Evolutionary conservation across 257 asterid genomes (phyloP), one percentile per base, ranked within the genome.

Genomic region (Ajuga chamaepitys): DNA sequence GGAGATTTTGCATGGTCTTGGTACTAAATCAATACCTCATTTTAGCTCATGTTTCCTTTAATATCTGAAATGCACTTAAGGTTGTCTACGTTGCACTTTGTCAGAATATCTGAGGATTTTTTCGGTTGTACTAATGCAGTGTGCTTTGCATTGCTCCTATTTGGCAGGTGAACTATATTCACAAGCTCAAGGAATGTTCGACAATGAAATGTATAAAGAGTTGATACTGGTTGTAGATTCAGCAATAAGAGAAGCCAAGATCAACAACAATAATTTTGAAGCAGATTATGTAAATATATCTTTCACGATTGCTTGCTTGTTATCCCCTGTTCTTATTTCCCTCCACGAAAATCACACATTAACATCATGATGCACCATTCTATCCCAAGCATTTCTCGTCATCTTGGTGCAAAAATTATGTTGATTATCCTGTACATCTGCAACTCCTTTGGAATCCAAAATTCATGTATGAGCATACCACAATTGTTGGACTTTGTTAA

Each of bases 1-100:
- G 82, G 99, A 93, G 83, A 93, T 93, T 54, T 76, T 93, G 71
- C 95, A 76, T 59, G 83, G 95, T 70, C 96, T 93, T 73, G 99
- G 99, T 93, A 93, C 73, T 72, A 55, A 53, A 53, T 61, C 76
- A n/a, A 46, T 64, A 13, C 64, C 48, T 62, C 55, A 14, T 62
- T 51, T 64, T 47, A 53, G 25, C 59, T 62, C 21, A 16, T 59
- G 21, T 51, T 48, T 22, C 16, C 52, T 44, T 46, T 34, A 25
- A 41, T 20, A 42, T 60, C 35, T 35, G 35, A 20, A 28, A 26
- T 18, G 40, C 20, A 20, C 50, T 45, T 62, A 21, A 17, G 48
- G 45, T 35, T 64, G 18, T 28, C 48, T 73, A 48, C 26, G 38
- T 47, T 54, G 34, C 22, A 11, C 47, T 61, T 52, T 70, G 40